A percentile compares a stretch with the other conserved stretches of the same genome.
These are phyloP conservation scores for Eutrema salsugineum DNA, from an alignment of 441 rosid species.

Conservation along the genomic window DNA sequence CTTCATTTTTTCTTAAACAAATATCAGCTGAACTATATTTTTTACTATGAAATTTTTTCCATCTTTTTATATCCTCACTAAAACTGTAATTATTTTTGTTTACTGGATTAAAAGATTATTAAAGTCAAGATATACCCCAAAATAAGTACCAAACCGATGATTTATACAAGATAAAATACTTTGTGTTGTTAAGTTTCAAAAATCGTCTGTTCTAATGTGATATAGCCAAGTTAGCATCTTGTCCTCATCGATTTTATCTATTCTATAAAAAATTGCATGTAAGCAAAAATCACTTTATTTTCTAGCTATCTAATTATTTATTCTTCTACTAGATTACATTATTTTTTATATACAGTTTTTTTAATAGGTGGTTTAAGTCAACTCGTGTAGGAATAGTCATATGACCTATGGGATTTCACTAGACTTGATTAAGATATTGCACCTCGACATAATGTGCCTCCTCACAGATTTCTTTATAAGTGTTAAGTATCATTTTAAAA, in stretches of 20 bases:
- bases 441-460: conserved; percentile 20
- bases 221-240: conserved; percentile 11
- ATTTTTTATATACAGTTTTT: not conserved
- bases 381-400: conserved; percentile 1
- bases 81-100: not conserved
- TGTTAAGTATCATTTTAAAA: conserved; percentile 10
- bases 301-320: not conserved
- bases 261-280: not conserved
- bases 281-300: not conserved
- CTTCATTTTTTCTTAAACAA: too few relatives aligned
- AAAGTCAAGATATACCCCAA: not conserved
- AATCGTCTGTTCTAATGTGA: not conserved
- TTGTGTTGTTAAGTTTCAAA: not conserved
- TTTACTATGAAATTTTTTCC: too few relatives aligned
- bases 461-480: conserved; percentile 5
- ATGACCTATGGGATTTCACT: conserved; percentile 3
- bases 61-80: too few relatives aligned
- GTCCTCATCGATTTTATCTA: not conserved
- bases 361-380: conserved; percentile 18
- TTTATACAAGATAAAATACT: not conserved
- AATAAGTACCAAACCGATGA: not conserved
- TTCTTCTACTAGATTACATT: conserved; percentile 8
- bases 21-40: too few relatives aligned
- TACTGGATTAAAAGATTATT: not conserved
- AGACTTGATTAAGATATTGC: conserved; percentile 18